Evolutionary conservation across 108 stramenopile genomes (phyloP).

Genomic region (Chaetoceros tenuissimus): DNA sequence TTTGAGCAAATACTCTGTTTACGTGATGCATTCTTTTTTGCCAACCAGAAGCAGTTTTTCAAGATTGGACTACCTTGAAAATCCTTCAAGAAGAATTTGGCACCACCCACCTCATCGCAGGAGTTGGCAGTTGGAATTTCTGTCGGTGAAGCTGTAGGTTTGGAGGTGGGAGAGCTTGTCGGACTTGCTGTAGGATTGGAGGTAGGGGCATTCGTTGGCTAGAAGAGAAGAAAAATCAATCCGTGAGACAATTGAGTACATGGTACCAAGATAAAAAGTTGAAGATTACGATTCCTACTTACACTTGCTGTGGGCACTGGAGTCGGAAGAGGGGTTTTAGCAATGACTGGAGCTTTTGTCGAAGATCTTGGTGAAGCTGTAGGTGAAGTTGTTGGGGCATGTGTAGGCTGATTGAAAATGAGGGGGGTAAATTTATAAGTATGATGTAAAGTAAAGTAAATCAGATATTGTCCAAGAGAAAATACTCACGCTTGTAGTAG

Average conservation of each 20-base stretch:
- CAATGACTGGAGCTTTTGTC: too few relatives aligned
- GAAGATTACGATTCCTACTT: neutral
- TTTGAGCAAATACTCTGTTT: neutral
- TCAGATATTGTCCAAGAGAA: too few relatives aligned
- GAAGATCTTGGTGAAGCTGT: too few relatives aligned
- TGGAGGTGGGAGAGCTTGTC: neutral
- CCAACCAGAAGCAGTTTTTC: neutral
- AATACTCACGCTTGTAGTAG: too few relatives aligned
- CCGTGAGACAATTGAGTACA: too few relatives aligned
- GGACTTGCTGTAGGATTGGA: neutral
- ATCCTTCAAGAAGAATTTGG: neutral
- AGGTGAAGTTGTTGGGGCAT: too few relatives aligned
- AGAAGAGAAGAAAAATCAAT: too few relatives aligned
- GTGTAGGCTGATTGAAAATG: too few relatives aligned
- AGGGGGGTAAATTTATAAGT: too few relatives aligned
- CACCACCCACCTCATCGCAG: neutral
- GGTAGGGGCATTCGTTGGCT: neutral
- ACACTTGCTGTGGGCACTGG: neutral
- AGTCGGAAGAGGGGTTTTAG: too few relatives aligned
- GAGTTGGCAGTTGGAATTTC: neutral
- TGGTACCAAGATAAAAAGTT: neutral
- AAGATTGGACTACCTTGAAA: neutral
- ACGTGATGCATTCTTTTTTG: neutral
- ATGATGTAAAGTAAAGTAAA: too few relatives aligned
- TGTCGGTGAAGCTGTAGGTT: neutral